phyloP scores from a whole-genome alignment of 1,139 yeast genomes.

The Saccharomycopsis hybrid region DNA sequence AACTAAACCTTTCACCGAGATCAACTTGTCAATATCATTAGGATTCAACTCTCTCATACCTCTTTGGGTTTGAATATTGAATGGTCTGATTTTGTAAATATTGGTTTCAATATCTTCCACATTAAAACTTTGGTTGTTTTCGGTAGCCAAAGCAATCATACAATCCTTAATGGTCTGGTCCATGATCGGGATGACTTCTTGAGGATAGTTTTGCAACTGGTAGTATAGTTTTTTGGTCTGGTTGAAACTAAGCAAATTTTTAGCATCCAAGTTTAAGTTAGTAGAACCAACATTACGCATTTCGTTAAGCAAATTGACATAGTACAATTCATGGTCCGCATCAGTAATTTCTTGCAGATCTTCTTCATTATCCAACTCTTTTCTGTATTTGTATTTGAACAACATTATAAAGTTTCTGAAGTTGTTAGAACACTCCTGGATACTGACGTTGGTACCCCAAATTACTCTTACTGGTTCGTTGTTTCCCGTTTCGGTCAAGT shows the following conservation, averaged over 20 bases:
- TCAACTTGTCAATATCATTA: conserved; percentile 88
- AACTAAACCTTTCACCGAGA: conserved; percentile 85
- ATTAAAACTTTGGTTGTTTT: conserved; percentile 37
- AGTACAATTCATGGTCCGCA: conserved; percentile 65
- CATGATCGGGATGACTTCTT: conserved; percentile 95
- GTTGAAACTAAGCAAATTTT: conserved; percentile 69
- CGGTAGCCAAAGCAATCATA: conserved; percentile 71
- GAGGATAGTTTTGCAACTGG: conserved; percentile 88
- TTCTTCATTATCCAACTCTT: conserved; percentile 44
- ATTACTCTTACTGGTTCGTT: conserved; percentile 79
- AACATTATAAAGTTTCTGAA: conserved; percentile 81
- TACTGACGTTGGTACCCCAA: conserved; percentile 98
- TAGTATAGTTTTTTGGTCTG: conserved; percentile 73
- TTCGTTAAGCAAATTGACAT: conserved; percentile 63
- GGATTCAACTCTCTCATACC: conserved; percentile 97
- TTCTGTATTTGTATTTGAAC: conserved; percentile 74
- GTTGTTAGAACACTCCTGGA: conserved; percentile 73
- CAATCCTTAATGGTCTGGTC: conserved; percentile 93
- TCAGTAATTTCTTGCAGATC: conserved; percentile 27
- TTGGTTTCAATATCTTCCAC: conserved; percentile 64
- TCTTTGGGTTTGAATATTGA: conserved; percentile 55
- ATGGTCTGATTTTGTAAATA: conserved; percentile 85
- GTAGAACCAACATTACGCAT: conserved; percentile 78
- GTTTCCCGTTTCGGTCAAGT: conserved; percentile 25
- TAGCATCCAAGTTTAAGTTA: conserved; percentile 78